Base-by-base conservation (phyloP, 1,284 basidiomycete genomes). In the Ganoderma multipileum region DNA sequence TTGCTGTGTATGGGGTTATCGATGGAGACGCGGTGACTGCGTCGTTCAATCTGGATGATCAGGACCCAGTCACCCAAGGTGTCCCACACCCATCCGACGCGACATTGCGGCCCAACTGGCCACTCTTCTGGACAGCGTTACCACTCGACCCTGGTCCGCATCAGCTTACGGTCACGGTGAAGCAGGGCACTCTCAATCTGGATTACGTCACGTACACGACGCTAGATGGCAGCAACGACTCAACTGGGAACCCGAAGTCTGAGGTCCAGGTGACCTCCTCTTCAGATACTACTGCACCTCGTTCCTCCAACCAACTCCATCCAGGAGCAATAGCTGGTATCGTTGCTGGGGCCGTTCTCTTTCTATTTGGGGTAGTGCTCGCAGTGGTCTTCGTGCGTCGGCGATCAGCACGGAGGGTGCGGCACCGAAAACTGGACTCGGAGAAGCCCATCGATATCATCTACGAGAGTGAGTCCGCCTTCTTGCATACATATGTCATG, bases 371-470 rank as follows among this genome's bases (percentile, higher is more conserved):
- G 14, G 18, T 57, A 1, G 59, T 65, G 28, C 8, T 67, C 20
- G 50, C 23, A 5, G 50, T 33, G 23, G 38, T 70, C 47, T 67
- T 63, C 47, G 47, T 72, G 12, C 65, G 67, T 54, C 60, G 66
- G 44, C 61, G 72, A 26, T 62, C 62, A 12, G 64, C 66, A 20
- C 65, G 63, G 41, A 66, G 44, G 36, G 72, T 73, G 14, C 67
- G 69, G 12, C 72, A 69, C 50, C 64, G 52, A 23, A 59, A 55
- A 30, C 39, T 38, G 8, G 12, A 60, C n/a, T 41, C 69, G 5
- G 72, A 73, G 66, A 73, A 73, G 60, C 69, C 66, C 16, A 57
- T 68, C 59, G 68, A 71, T 33, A 62, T 71, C 11, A 55, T 73
- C 47, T 44, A 62, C 28, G 68, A 73, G 18, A 64, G 72, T 73